Percentiles rank a stretch among this genome's conserved stretches.
Conservation (phyloP, 2,329 filamentous ascomycete species). For the Beauveria medogensis region DNA sequence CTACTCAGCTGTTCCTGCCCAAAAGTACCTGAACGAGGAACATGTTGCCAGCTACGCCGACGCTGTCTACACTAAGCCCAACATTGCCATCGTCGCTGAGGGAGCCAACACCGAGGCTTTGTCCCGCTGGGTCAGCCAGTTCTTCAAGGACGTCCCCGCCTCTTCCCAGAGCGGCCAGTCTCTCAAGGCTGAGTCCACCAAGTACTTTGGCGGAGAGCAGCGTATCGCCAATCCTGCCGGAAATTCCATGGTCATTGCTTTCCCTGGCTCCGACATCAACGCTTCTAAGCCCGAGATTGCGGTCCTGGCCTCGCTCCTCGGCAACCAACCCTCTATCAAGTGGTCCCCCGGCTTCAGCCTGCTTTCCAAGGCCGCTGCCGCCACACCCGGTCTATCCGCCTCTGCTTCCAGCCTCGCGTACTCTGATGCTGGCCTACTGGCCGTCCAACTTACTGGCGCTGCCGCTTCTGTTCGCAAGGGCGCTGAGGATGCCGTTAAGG, state of each 20-base stretch:
- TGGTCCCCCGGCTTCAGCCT: conserved; percentile 92
- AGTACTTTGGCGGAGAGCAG: conserved; percentile 94
- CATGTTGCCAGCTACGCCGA: conserved; percentile 68
- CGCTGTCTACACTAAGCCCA: conserved; percentile 77
- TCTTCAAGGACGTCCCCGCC: conserved; percentile 68
- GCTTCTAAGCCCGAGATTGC: conserved; percentile 84
- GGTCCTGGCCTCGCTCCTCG: conserved; percentile 81
- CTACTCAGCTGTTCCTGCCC: conserved; percentile 60
- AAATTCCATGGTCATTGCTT: conserved; percentile 82
- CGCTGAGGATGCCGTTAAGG: conserved; percentile 69
- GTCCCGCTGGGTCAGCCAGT: conserved; percentile 84
- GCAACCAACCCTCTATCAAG: conserved; percentile 86
- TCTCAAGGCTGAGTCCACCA: conserved; percentile 57
- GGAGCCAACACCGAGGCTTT: conserved; percentile 70
- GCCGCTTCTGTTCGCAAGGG: conserved; percentile 65
- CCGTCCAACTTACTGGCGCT: conserved; percentile 70
- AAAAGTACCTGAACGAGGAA: conserved; percentile 73
- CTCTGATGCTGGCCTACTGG: conserved; percentile 88
- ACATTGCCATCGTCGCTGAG: conserved; percentile 86
- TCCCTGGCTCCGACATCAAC: conserved; percentile 77
- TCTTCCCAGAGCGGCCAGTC: conserved; percentile 41
- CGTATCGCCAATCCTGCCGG: conserved; percentile 68
- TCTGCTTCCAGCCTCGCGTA: conserved; percentile 74
- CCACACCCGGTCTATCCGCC: conserved; percentile 57
- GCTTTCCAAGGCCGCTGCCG: conserved; percentile 68